Conservation (phyloP, 345 rosid species). For the Lepidium sativum region DNA sequence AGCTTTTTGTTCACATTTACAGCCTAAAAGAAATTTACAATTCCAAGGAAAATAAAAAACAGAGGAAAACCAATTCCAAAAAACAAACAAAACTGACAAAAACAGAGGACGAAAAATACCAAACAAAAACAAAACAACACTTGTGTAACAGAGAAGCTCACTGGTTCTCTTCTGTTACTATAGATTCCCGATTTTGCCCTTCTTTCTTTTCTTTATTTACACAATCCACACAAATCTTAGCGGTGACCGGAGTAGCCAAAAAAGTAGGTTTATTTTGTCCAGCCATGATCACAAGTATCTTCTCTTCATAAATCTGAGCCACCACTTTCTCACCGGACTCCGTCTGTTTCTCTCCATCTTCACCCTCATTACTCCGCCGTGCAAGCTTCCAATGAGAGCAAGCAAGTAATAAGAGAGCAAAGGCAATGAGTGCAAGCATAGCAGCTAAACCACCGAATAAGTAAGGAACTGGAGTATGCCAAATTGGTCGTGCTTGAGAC, state of each 20-base stretch:
- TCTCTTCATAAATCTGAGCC: slow-evolving; percentile 40
- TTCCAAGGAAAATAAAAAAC: not conserved
- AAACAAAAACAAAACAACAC: not conserved
- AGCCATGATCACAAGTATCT: slow-evolving; percentile 68
- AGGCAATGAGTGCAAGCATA: slow-evolving; percentile 67
- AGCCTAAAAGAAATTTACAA: not conserved
- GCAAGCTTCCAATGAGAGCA: slow-evolving; percentile 66
- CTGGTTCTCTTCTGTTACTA: not conserved
- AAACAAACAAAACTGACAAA: not conserved
- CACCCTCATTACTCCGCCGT: slow-evolving; percentile 21
- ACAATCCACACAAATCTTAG: not conserved
- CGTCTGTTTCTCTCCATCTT: slow-evolving; percentile 31
- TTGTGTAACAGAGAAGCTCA: slow-evolving; percentile 5
- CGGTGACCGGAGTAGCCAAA: slow-evolving; percentile 54
- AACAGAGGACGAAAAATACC: slow-evolving; percentile 3
- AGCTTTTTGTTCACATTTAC: slow-evolving; percentile 1
- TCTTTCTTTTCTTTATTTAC: not conserved
- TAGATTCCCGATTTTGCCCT: slow-evolving; percentile 11
- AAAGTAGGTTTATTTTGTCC: slow-evolving; percentile 59
- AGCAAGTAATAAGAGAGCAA: slow-evolving; percentile 62
- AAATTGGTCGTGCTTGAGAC: slow-evolving; percentile 36
- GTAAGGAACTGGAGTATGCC: slow-evolving; percentile 79
- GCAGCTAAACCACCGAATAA: slow-evolving; percentile 73
- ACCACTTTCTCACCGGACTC: slow-evolving; percentile 23
- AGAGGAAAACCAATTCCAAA: not conserved